Evolutionary conservation across 306 rosid genomes (phyloP).

Genomic region (Dryas drummondii): DNA sequence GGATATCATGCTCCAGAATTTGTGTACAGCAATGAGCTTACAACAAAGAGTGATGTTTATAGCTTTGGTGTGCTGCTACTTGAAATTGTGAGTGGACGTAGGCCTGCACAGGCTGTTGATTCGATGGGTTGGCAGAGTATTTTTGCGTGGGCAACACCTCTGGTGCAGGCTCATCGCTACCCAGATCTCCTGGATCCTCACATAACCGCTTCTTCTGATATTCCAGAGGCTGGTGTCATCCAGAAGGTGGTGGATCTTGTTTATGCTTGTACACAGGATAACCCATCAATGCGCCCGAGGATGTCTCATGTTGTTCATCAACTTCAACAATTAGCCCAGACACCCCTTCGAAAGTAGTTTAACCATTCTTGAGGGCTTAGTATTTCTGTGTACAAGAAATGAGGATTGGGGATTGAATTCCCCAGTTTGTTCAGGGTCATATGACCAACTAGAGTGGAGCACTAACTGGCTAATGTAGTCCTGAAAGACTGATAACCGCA

Average conservation of each 20-base stretch:
- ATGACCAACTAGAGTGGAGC: background rate
- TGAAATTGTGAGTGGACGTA: constrained; percentile 89
- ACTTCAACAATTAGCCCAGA: constrained; percentile 70
- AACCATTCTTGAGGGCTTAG: background rate
- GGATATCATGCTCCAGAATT: constrained; percentile 98
- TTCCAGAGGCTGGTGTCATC: constrained; percentile 71
- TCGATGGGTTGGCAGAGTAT: constrained; percentile 98
- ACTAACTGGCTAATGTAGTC: too few species aligned
- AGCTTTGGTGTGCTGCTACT: constrained; percentile 93
- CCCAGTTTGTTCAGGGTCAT: background rate
- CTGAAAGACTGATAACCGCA: too few species aligned
- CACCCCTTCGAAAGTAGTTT: constrained; percentile 44
- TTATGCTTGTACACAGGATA: constrained; percentile 96
- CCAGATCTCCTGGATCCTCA: constrained; percentile 90
- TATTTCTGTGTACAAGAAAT: background rate
- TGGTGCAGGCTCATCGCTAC: constrained; percentile 89
- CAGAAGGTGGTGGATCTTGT: constrained; percentile 97
- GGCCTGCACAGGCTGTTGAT: constrained; percentile 96
- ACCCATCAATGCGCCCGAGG: constrained; percentile 96
- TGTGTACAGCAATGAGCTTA: constrained; percentile 88
- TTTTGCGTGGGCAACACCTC: constrained; percentile 97
- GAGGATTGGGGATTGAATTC: background rate
- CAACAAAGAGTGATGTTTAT: constrained; percentile 92
- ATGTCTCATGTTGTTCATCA: constrained; percentile 99
- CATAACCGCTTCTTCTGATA: constrained; percentile 51